Conservation (phyloP, 345 rosid genomes). For the Cardiospermum halicacabum region DNA sequence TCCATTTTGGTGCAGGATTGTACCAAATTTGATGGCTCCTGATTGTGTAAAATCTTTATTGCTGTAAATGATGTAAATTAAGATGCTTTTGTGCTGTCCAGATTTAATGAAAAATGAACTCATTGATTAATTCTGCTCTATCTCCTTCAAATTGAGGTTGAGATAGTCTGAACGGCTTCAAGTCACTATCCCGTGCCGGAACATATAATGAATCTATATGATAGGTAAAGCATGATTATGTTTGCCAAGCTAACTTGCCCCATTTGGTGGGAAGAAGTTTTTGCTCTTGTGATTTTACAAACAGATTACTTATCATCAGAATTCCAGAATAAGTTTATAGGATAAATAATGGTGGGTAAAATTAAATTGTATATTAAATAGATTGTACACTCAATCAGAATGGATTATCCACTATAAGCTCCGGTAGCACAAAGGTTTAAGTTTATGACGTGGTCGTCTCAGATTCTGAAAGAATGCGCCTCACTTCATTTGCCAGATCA, state of each 20-base stretch:
- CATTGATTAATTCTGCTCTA: background rate
- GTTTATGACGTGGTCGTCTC: conserved; percentile 14
- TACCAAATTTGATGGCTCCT: background rate
- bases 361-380: background rate
- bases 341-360: background rate
- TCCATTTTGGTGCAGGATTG: background rate
- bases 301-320: too few relatives aligned
- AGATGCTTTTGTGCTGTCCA: background rate
- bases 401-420: background rate
- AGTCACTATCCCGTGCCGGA: too few relatives aligned
- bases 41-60: background rate
- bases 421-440: background rate
- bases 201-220: too few relatives aligned
- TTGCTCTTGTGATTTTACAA: too few relatives aligned
- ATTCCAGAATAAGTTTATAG: too few relatives aligned
- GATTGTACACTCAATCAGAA: background rate
- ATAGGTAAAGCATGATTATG: too few relatives aligned
- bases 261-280: too few relatives aligned
- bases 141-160: too few relatives aligned
- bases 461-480: conserved; percentile 41
- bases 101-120: background rate
- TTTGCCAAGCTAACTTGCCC: too few relatives aligned
- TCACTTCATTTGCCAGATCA: conserved; percentile 66
- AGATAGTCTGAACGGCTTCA: too few relatives aligned
- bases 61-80: conserved; percentile 31